Evolutionary conservation across 176 grass and related monocot species (phyloP).

Genomic region (Eleusine coracana): DNA sequence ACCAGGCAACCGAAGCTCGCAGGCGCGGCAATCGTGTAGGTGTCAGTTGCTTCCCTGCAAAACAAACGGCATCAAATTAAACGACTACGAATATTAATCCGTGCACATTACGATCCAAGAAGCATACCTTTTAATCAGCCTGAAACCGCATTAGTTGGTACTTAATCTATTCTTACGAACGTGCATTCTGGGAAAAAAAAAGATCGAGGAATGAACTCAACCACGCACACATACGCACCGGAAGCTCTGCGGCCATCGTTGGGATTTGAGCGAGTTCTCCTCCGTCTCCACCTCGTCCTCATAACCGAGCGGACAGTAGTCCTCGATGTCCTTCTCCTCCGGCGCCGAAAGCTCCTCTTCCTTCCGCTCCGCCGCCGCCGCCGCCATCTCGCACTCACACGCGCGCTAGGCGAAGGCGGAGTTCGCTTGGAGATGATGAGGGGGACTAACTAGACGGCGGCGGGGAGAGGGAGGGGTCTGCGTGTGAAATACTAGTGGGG

Average conservation of each 20-base stretch:
- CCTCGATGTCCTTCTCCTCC: constrained; percentile 55
- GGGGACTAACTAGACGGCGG: background rate
- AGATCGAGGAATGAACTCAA: background rate
- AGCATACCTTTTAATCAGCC: background rate
- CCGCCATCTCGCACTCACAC: background rate
- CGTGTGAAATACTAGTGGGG: background rate
- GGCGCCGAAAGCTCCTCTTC: constrained; percentile 29
- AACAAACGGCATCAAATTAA: background rate
- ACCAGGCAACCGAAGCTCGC: constrained; percentile 59
- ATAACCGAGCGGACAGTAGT: constrained; percentile 32
- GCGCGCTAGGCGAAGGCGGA: background rate
- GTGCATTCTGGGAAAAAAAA: background rate
- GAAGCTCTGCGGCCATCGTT: constrained; percentile 78
- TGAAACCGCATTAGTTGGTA: background rate
- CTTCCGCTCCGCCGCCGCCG: constrained; percentile 4
- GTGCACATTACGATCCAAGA: background rate
- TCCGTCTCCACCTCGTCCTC: constrained; percentile 19
- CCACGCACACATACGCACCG: constrained; percentile 27
- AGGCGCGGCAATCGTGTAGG: constrained; percentile 77
- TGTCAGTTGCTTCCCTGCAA: constrained; percentile 75
- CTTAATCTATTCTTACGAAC: background rate
- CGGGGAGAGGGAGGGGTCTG: background rate
- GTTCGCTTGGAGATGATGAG: background rate
- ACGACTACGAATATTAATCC: background rate
- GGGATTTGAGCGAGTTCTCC: constrained; percentile 47